These are phyloP conservation scores for Xanthoceras sorbifolium DNA, from an alignment of 345 rosid species.

Conservation along the genomic window DNA sequence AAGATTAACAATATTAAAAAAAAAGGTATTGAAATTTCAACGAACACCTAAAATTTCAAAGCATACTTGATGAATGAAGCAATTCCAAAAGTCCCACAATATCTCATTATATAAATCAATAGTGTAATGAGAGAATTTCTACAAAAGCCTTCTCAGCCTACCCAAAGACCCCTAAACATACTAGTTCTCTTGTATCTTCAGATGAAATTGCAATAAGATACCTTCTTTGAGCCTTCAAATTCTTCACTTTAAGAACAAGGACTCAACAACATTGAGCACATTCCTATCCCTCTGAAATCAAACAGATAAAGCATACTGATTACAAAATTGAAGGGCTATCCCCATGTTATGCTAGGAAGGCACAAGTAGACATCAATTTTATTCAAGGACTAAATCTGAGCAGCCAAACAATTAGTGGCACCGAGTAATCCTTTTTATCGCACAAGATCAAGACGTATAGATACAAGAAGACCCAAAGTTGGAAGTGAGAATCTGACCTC, in stretches of 20 bases:
- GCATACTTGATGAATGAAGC: slow-evolving; percentile 12
- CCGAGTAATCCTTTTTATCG: slow-evolving; percentile 16
- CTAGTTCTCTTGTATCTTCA: slow-evolving; percentile 4
- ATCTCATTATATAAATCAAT: slow-evolving; percentile 9
- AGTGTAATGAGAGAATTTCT: slow-evolving; percentile 7
- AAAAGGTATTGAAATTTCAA: too few species aligned
- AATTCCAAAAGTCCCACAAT: slow-evolving; percentile 5
- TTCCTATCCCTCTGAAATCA: slow-evolving; percentile 19
- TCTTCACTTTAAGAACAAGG: not conserved
- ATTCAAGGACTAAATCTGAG: not conserved
- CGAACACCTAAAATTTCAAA: slow-evolving; percentile 6
- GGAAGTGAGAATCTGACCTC: slow-evolving; percentile 22
- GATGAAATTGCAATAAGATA: slow-evolving; percentile 14
- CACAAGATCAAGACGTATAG: slow-evolving; percentile 9
- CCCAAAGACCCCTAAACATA: slow-evolving; percentile 5
- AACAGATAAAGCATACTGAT: not conserved
- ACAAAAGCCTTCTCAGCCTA: slow-evolving; percentile 17
- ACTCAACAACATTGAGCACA: not conserved
- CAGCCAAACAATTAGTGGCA: not conserved
- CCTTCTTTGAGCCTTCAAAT: slow-evolving; percentile 11
- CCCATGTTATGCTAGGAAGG: not conserved
- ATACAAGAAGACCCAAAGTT: slow-evolving; percentile 15
- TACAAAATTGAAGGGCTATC: slow-evolving; percentile 24
- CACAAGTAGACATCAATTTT: slow-evolving; percentile 1
- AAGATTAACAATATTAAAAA: too few species aligned